These are phyloP conservation scores for Endocarpon pusillum DNA, from an alignment of 495 filamentous ascomycete genomes.

Conservation along the genomic window DNA sequence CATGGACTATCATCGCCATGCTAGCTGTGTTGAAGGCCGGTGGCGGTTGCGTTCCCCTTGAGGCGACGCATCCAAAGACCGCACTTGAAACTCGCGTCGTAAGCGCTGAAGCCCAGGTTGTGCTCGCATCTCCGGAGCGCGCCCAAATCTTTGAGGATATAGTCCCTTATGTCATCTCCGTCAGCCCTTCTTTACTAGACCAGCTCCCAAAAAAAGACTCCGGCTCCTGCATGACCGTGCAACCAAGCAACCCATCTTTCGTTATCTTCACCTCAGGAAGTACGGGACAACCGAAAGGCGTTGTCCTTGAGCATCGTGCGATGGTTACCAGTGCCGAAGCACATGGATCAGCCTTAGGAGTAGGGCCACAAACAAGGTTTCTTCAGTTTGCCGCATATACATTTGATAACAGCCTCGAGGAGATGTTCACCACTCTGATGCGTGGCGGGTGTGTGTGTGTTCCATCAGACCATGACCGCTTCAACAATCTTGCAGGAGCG, in stretches of 20 bases:
- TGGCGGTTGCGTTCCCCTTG: constrained; percentile 25
- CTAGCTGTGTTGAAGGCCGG: constrained; percentile 29
- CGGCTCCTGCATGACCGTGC: constrained; percentile 28
- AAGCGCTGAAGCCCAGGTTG: constrained; percentile 23
- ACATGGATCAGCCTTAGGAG: constrained; percentile 16
- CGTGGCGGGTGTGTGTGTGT: constrained; percentile 30
- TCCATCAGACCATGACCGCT: constrained; percentile 15
- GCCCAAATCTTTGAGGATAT: constrained; percentile 19
- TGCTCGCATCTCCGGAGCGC: constrained; percentile 25
- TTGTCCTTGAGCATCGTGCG: constrained; percentile 30
- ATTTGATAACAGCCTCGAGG: constrained; percentile 24
- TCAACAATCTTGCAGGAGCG: constrained; percentile 13
- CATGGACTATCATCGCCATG: constrained; percentile 23
- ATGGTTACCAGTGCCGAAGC: constrained; percentile 25
- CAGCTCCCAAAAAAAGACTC: constrained; percentile 19
- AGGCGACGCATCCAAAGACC: constrained; percentile 10
- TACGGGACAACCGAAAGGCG: constrained; percentile 39
- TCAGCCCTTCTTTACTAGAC: constrained; percentile 23
- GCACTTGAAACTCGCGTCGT: constrained; percentile 21
- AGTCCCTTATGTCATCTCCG: constrained; percentile 23
- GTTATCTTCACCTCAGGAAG: constrained; percentile 36
- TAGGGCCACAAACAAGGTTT: constrained; percentile 20
- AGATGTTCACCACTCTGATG: constrained; percentile 23
- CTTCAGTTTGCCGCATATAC: constrained; percentile 39
- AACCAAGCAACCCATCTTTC: constrained; percentile 27